Base-by-base conservation (phyloP, 2,329 filamentous ascomycete species). In the Mariannaea sp. region DNA sequence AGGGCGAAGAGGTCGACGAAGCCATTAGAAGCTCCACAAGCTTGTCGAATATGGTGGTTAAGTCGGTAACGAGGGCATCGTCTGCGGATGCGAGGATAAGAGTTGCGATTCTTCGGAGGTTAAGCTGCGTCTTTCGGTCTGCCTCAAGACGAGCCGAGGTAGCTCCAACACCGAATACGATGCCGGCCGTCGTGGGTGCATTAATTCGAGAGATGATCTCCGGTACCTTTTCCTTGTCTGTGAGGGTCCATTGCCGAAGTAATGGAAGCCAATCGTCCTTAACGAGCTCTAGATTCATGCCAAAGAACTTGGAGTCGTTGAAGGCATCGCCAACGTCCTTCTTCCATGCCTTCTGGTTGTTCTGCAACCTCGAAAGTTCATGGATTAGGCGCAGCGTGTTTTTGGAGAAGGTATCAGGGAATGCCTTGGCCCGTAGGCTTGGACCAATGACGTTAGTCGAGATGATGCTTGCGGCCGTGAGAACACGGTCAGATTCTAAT, bases 131-230 rank as follows among this genome's bases (percentile, higher is more conserved):
- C 73, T 88, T 94, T 53, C 92, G 87, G 71, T 99, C 94, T 5
- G 95, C 92, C 73, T 99, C 94, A n/a, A 95, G 82, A 53, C 94
- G 83, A 29, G 94, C 94, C 36, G 92, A 95, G 17, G 90, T 92
- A 6, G 94, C 94, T 9, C 95, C 95, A 1, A 99, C 94, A n/a
- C 94, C 94, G 67, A 99, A 99, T 69, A 99, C 93, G 62, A 99
- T 95, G 7, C 94, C 94, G 0, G 95, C 94, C 12, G 92, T 93
- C 1, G 92, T 91, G 5, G 94, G 94, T 4, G 92, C 83, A 5
- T 86, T 86, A 57, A 99, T 82, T 16, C 91, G 87, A 30, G 83
- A 79, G 7, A 97, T 74, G 4, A 97, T 77, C 57, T 99, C 94
- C 0, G 86, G 78, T 73, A 99, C 82, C 40, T 89, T 85, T 49